Evolutionary conservation across 2,329 filamentous ascomycete species (phyloP), one percentile per base, ranked within the genome.

Genomic region (Coniochaeta prunicola): DNA sequence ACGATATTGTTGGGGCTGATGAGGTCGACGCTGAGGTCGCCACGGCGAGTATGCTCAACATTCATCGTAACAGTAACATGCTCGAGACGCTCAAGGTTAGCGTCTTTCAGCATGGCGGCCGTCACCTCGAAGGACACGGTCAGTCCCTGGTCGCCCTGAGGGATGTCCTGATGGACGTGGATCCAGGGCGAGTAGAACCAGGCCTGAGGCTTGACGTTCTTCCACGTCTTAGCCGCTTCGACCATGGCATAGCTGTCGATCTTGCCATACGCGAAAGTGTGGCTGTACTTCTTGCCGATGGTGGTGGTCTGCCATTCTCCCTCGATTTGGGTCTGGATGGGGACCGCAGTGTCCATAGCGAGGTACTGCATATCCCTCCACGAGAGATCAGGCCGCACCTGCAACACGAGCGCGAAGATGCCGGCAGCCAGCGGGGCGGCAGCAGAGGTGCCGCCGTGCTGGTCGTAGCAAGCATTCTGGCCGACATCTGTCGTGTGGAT

Each of bases 21-120:
- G 53, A 99, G 78, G 69, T 99, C 94, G 38, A 96, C 93, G 69
- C 91, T 96, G 28, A 99, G 73, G 71, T 99, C 94, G 59, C 94
- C 94, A 64, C 94, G 88, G 60, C 89, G 88, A 2, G 83, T 86
- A 70, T 99, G 94, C 58, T 90, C 84, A 26, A 97, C 82, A 68
- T 99, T 99, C 92, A 99, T 99, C 2, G 93, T 97, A 36, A 99
- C 84, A 0, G 93, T 97, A 36, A 99, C 90, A 74, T 99, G 94
- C 76, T 99, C 94, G 28, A 99, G 70, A 17, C 90, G 86, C 67
- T 87, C 91, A 15, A 99, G 72, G 69, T 99, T 99, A 64, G 91
- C 91, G 24, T 85, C 74, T 68, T 88, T 84, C 59, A 97, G 77
- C 84, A 92, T 91, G 21, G 92, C 85, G 58, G 85, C 74, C 0